These are phyloP conservation scores for Colletotrichum lindemuthianum DNA, from an alignment of 2,329 filamentous ascomycete species.

Conservation along the genomic window DNA sequence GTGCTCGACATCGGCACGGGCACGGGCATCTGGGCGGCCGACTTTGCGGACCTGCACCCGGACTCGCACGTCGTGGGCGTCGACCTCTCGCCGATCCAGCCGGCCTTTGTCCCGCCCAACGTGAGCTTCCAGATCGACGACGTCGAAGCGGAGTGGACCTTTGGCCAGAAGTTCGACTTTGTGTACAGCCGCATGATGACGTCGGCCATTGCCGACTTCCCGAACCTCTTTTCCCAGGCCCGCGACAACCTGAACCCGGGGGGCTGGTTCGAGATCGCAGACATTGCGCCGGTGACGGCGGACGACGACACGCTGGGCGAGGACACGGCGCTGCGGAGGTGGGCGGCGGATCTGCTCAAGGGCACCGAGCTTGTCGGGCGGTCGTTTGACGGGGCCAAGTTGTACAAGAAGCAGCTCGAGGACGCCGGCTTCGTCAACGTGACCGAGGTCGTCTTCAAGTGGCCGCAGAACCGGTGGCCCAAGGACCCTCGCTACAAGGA, in stretches of 20 bases:
- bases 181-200: constrained; percentile 52
- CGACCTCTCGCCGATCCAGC: constrained; percentile 56
- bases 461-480: constrained; percentile 63
- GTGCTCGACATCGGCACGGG: constrained; percentile 61
- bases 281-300: constrained; percentile 51
- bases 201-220: constrained; percentile 48
- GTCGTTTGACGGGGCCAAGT: constrained; percentile 41
- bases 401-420: constrained; percentile 51
- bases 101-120: constrained; percentile 57
- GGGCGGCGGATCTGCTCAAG: constrained; percentile 45
- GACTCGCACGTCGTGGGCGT: constrained; percentile 47
- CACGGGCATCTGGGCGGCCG: constrained; percentile 57
- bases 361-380: constrained; percentile 44
- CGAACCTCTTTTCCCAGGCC: constrained; percentile 47
- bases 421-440: constrained; percentile 66
- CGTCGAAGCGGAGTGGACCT: constrained; percentile 53
- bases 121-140: constrained; percentile 59
- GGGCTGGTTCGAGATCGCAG: constrained; percentile 55
- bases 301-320: constrained; percentile 52
- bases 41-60: constrained; percentile 43
- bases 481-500: constrained; percentile 62
- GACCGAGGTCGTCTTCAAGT: constrained; percentile 56
- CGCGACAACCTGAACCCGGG: constrained; percentile 50
- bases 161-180: constrained; percentile 51
- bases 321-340: constrained; percentile 44